phyloP scores from a whole-genome alignment of 1,284 basidiomycete species.

The Polyporus tsugae region DNA sequence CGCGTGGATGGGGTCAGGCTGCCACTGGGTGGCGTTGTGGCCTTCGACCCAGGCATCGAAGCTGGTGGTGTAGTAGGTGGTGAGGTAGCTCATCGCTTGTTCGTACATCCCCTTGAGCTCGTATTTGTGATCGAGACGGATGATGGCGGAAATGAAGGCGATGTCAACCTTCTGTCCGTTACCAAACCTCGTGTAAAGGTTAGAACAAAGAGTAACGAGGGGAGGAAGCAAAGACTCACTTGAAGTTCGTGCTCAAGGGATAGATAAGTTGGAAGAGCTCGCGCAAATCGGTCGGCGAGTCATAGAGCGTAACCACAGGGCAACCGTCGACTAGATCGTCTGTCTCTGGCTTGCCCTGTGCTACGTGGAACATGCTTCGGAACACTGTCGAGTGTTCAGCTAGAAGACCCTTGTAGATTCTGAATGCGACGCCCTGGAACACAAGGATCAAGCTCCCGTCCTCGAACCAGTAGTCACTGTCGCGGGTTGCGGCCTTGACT shows the following conservation, averaged over 20 bases:
- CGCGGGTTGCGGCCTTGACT: slow-evolving; percentile 12
- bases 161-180: slow-evolving; percentile 13
- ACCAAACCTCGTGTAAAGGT: not conserved
- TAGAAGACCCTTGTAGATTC: slow-evolving; percentile 32
- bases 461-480: slow-evolving; percentile 27
- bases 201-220: not conserved
- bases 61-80: slow-evolving; percentile 16
- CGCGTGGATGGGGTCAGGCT: slow-evolving; percentile 18
- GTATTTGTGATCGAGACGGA: slow-evolving; percentile 29
- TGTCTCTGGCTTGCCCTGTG: slow-evolving; percentile 20
- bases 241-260: slow-evolving; percentile 7
- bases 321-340: slow-evolving; percentile 27
- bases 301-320: slow-evolving; percentile 26
- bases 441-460: slow-evolving; percentile 36
- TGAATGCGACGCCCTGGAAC: slow-evolving; percentile 23
- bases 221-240: not conserved
- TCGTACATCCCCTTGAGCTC: slow-evolving; percentile 19
- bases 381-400: slow-evolving; percentile 34
- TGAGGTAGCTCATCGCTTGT: slow-evolving; percentile 16
- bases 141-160: slow-evolving; percentile 19
- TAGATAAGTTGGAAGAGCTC: slow-evolving; percentile 18
- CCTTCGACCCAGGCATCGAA: slow-evolving; percentile 19
- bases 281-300: slow-evolving; percentile 25
- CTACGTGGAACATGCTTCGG: slow-evolving; percentile 31
- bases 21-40: slow-evolving; percentile 11